Conservation (phyloP, 495 filamentous ascomycete species). For the Daldinia caldariorum region DNA sequence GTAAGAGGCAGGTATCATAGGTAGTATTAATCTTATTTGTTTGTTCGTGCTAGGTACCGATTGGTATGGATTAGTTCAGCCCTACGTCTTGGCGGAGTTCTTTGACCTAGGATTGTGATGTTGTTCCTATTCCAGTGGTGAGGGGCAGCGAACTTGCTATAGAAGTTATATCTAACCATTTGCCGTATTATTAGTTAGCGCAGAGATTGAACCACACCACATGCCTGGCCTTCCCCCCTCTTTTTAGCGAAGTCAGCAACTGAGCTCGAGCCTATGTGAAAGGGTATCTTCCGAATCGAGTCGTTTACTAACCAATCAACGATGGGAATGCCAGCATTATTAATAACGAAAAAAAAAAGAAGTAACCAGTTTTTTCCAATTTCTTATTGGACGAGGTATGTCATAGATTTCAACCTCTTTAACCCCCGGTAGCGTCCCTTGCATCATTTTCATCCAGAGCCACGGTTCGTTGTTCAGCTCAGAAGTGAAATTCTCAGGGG, state of each 20-base stretch:
- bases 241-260: conserved; percentile 5
- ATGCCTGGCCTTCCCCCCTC: too few species aligned
- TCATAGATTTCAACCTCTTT: not conserved
- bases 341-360: conserved; percentile 34
- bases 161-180: not conserved
- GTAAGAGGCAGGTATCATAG: not conserved
- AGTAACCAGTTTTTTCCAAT: not conserved
- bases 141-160: not conserved
- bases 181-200: not conserved
- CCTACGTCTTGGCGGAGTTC: not conserved
- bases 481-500: not conserved
- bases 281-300: conserved; percentile 1
- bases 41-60: not conserved
- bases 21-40: not conserved
- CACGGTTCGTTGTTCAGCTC: conserved; percentile 3
- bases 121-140: not conserved
- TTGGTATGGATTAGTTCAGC: conserved; percentile 3
- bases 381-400: not conserved
- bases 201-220: not conserved
- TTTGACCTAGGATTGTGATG: not conserved
- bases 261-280: not conserved
- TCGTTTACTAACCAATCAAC: conserved; percentile 37
- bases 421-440: not conserved
- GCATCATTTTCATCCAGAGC: not conserved
- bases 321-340: not conserved